Evolutionary conservation across 352 stramenopile species (phyloP).

Genomic region (Aphanomyces euteiches): DNA sequence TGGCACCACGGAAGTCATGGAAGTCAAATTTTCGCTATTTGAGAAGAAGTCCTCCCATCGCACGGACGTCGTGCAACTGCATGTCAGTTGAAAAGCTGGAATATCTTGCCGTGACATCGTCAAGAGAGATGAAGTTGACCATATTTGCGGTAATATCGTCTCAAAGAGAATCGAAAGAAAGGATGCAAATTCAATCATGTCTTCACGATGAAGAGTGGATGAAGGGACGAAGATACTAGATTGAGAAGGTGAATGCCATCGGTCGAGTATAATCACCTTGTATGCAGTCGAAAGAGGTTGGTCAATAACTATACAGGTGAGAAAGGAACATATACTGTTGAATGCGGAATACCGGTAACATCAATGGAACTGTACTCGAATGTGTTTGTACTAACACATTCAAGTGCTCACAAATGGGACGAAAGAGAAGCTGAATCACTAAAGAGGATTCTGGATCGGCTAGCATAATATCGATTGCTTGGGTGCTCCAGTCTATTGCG

Average conservation of each 20-base stretch:
- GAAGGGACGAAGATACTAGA: neutral
- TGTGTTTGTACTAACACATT: conserved; percentile 26
- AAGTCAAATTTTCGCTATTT: neutral
- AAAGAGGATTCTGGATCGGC: neutral
- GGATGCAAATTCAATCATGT: conserved; percentile 21
- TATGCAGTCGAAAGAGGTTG: too few relatives aligned
- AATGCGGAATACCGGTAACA: neutral
- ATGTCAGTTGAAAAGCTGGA: neutral
- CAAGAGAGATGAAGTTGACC: conserved; percentile 2
- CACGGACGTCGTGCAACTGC: neutral
- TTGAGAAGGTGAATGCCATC: too few relatives aligned
- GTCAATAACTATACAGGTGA: too few relatives aligned
- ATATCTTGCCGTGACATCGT: neutral
- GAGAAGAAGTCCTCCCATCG: conserved; percentile 4
- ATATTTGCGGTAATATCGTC: neutral
- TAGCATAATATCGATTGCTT: neutral
- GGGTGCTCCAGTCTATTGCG: neutral
- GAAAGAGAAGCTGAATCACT: conserved; percentile 21
- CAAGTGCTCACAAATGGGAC: conserved; percentile 20
- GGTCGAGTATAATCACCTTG: too few relatives aligned
- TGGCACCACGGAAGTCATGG: conserved; percentile 11
- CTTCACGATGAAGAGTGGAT: neutral
- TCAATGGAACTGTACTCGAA: neutral
- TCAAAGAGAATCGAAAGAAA: conserved; percentile 13
- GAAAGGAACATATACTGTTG: too few relatives aligned